Conservation (phyloP, 805 yeast species). For the Yamadazyma kitorensis region DNA sequence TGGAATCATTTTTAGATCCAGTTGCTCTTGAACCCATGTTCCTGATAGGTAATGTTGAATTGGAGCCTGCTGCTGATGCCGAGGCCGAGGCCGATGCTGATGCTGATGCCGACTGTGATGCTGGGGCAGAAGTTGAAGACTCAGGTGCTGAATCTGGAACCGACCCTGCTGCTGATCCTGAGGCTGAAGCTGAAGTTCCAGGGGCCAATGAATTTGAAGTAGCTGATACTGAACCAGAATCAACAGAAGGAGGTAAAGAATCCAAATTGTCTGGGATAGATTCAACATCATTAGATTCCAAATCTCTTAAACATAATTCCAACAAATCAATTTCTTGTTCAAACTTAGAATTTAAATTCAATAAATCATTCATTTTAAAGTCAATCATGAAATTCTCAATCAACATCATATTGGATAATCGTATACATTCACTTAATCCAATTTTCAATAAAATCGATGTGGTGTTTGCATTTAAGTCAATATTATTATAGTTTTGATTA, state of each 20-base stretch:
- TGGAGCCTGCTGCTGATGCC: not conserved
- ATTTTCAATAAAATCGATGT: slow-evolving; percentile 39
- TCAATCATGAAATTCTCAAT: slow-evolving; percentile 51
- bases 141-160: too few relatives aligned
- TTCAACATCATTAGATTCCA: slow-evolving; percentile 5
- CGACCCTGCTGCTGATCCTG: too few relatives aligned
- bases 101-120: too few relatives aligned
- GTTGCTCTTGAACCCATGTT: not conserved
- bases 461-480: slow-evolving; percentile 17
- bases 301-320: slow-evolving; percentile 16
- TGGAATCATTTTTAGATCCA: not conserved
- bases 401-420: slow-evolving; percentile 47
- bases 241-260: too few relatives aligned
- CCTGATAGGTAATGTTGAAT: not conserved
- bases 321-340: slow-evolving; percentile 38
- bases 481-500: slow-evolving; percentile 15
- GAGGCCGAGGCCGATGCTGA: too few relatives aligned
- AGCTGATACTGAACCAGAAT: too few relatives aligned
- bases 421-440: slow-evolving; percentile 48
- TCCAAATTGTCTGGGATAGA: too few relatives aligned
- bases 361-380: slow-evolving; percentile 39
- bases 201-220: too few relatives aligned
- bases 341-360: slow-evolving; percentile 38
- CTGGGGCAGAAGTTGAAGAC: too few relatives aligned
- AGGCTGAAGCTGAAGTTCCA: too few relatives aligned